Conservation (phyloP, 192 early-diverging fungal species). For the Backusella liffmaniae region DNA sequence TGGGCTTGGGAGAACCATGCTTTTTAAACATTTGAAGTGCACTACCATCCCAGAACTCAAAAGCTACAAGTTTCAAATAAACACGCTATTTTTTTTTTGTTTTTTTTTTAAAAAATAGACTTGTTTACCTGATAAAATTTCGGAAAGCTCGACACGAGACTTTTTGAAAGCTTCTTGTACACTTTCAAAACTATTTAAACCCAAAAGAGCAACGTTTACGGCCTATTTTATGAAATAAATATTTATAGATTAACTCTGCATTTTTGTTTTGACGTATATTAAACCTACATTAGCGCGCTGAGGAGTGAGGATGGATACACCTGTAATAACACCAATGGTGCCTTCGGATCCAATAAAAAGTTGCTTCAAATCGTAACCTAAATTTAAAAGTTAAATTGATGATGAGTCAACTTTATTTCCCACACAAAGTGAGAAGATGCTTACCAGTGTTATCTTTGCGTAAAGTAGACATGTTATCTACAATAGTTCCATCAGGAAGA, state of each 20-base stretch:
- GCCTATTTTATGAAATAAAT: slow-evolving; percentile 23
- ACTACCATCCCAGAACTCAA: slow-evolving; percentile 92
- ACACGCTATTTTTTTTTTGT: neutral
- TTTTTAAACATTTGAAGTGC: slow-evolving; percentile 73
- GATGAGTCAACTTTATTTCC: slow-evolving; percentile 7
- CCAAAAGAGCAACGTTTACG: slow-evolving; percentile 80
- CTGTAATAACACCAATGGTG: slow-evolving; percentile 93
- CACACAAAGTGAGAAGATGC: neutral
- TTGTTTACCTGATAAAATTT: slow-evolving; percentile 75
- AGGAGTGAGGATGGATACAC: slow-evolving; percentile 87
- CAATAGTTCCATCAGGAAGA: slow-evolving; percentile 86
- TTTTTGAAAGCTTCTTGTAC: slow-evolving; percentile 79
- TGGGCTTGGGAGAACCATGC: slow-evolving; percentile 66
- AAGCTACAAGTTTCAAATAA: slow-evolving; percentile 53
- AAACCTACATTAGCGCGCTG: slow-evolving; percentile 55
- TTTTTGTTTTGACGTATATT: neutral
- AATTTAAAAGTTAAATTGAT: neutral
- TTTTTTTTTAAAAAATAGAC: neutral
- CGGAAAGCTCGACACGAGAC: slow-evolving; percentile 78
- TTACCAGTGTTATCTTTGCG: slow-evolving; percentile 95
- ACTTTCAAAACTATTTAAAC: slow-evolving; percentile 71
- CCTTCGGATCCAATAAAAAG: slow-evolving; percentile 98
- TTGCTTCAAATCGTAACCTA: slow-evolving; percentile 95
- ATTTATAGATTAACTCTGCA: neutral
- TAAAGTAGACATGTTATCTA: slow-evolving; percentile 80